Percentiles rank a stretch among this genome's conserved stretches.
Conservation (phyloP, 257 asterid species). For the Petrea volubilis region DNA sequence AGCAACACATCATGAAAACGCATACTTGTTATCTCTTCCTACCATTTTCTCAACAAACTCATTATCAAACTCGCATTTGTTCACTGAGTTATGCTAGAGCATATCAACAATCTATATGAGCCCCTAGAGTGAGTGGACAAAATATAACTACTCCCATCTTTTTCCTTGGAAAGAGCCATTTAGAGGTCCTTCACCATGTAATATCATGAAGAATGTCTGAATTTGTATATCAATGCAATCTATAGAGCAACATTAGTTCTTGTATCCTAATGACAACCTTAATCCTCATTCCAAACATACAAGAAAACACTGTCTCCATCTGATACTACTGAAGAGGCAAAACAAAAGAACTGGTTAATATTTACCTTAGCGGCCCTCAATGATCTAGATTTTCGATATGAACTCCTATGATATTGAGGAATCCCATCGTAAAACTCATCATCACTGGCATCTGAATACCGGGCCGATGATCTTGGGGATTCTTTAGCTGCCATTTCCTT, state of each 20-base stretch:
- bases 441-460: conserved; percentile 36
- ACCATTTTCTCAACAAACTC: neutral
- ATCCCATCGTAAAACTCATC: conserved; percentile 82
- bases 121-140: neutral
- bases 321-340: neutral
- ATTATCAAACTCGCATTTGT: too few species aligned
- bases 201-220: neutral
- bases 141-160: neutral
- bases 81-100: neutral
- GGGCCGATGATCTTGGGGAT: conserved; percentile 32
- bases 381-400: conserved; percentile 55
- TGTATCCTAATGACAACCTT: neutral
- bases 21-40: neutral
- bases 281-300: conserved; percentile 2
- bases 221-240: neutral
- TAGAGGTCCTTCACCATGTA: neutral
- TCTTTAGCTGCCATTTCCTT: conserved; percentile 17
- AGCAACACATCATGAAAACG: neutral
- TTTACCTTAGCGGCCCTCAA: conserved; percentile 50
- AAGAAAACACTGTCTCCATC: neutral
- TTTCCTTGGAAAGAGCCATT: neutral
- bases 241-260: neutral
- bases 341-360: neutral
- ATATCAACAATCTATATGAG: conserved; percentile 4
- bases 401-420: conserved; percentile 58